Evolutionary conservation across 345 rosid genomes (phyloP).

Genomic region (Raphanus sativus): DNA sequence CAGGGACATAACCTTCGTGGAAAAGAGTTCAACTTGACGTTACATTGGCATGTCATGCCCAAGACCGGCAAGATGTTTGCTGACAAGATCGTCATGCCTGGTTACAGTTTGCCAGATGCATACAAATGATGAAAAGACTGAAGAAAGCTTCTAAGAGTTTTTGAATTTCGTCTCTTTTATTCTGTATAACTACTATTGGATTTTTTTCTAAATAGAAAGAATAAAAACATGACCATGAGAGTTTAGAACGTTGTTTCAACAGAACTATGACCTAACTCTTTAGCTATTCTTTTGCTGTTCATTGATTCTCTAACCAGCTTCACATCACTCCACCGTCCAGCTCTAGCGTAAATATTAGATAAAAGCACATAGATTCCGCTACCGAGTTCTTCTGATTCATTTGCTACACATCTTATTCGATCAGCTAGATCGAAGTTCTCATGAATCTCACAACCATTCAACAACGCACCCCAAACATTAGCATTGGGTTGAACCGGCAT

Average conservation of each 20-base stretch:
- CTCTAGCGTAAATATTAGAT: conserved; percentile 53
- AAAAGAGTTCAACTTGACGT: conserved; percentile 78
- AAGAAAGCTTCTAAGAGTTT: conserved; percentile 13
- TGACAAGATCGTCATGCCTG: conserved; percentile 69
- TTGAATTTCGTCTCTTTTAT: conserved; percentile 21
- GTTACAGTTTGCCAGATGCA: conserved; percentile 72
- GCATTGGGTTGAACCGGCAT: conserved; percentile 48
- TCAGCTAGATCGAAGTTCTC: conserved; percentile 49
- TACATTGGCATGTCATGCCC: conserved; percentile 98
- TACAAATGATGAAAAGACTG: conserved; percentile 49
- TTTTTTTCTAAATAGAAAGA: not conserved
- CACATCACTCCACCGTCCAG: conserved; percentile 52
- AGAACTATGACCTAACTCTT: conserved; percentile 46
- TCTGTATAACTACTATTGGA: conserved; percentile 7
- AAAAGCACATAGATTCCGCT: conserved; percentile 48
- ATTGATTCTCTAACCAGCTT: conserved; percentile 49
- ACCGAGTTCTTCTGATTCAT: conserved; percentile 43
- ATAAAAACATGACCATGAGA: not conserved
- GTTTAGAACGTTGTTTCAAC: conserved; percentile 37
- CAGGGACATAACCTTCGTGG: conserved; percentile 87
- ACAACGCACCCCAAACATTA: conserved; percentile 54
- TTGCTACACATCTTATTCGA: conserved; percentile 35
- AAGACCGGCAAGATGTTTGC: conserved; percentile 93
- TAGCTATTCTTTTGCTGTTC: conserved; percentile 40
- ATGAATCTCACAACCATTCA: conserved; percentile 55